Percentiles rank a stretch among this genome's conserved stretches.
Conservation (phyloP, 2,329 filamentous ascomycete species). For the Aureobasidium mangrovei region DNA sequence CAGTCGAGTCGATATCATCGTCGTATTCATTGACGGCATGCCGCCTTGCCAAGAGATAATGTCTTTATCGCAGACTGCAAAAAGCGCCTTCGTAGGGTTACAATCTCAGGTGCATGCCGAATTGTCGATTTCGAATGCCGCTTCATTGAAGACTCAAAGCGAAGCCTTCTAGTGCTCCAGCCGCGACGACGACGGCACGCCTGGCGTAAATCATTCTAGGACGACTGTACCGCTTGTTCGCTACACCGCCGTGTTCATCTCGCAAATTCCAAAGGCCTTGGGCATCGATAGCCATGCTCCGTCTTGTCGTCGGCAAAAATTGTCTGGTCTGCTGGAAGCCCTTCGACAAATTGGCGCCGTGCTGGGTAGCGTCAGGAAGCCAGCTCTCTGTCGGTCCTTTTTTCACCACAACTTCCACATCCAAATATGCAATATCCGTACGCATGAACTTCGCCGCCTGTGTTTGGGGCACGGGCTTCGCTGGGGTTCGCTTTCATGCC, state of each 20-base stretch:
- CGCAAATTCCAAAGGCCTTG: constrained; percentile 67
- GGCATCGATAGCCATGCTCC: constrained; percentile 52
- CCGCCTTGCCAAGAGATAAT: constrained; percentile 57
- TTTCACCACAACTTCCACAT: constrained; percentile 59
- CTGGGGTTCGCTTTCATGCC: constrained; percentile 56
- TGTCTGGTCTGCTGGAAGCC: constrained; percentile 62
- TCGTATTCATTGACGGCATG: constrained; percentile 65
- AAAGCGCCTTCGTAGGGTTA: constrained; percentile 57
- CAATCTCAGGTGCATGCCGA: constrained; percentile 72
- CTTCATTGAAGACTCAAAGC: constrained; percentile 70
- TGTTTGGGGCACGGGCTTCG: constrained; percentile 71
- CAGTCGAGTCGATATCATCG: constrained; percentile 69
- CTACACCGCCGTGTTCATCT: constrained; percentile 52
- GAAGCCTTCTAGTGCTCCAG: constrained; percentile 61
- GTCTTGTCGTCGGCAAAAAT: constrained; percentile 51
- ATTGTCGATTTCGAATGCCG: constrained; percentile 69
- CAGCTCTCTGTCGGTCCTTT: constrained; percentile 69
- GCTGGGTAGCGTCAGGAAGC: constrained; percentile 67
- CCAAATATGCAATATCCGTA: constrained; percentile 57
- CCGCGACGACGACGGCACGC: constrained; percentile 63
- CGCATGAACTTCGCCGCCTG: constrained; percentile 61
- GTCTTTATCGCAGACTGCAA: constrained; percentile 60
- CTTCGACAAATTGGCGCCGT: constrained; percentile 78
- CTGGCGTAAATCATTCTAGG: constrained; percentile 67
- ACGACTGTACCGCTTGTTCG: constrained; percentile 43